Conservation (phyloP, 2,329 filamentous ascomycete genomes). For the Pseudogymnoascus sp. region DNA sequence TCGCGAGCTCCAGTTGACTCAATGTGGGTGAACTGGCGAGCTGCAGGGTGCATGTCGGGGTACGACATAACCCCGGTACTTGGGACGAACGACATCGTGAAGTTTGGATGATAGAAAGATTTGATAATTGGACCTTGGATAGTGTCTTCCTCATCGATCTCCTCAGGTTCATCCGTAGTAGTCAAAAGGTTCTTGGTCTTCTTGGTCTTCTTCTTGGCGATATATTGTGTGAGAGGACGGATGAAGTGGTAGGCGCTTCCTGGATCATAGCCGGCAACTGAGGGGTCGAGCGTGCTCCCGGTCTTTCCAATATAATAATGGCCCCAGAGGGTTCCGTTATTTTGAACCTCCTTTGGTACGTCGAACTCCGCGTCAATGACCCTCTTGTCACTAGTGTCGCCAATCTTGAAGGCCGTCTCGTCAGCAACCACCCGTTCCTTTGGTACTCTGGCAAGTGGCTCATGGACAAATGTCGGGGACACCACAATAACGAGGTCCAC, state of each 20-base stretch:
- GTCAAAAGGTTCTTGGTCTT: constrained; percentile 82
- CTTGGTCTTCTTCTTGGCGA: constrained; percentile 78
- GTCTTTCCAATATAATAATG: constrained; percentile 83
- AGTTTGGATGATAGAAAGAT: constrained; percentile 92
- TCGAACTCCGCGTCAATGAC: constrained; percentile 67
- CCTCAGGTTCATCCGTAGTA: constrained; percentile 41
- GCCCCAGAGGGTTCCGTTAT: constrained; percentile 89
- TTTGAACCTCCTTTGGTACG: constrained; percentile 71
- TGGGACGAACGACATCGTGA: constrained; percentile 80
- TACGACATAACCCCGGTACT: constrained; percentile 65
- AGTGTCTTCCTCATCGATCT: constrained; percentile 39
- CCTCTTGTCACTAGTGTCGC: constrained; percentile 71
- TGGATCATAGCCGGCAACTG: constrained; percentile 60
- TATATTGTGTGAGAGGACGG: constrained; percentile 79
- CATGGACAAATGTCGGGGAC: constrained; percentile 63
- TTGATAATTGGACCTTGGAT: constrained; percentile 60
- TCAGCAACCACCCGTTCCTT: constrained; percentile 64
- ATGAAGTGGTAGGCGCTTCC: constrained; percentile 74
- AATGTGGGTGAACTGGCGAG: constrained; percentile 68
- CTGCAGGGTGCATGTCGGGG: constrained; percentile 59
- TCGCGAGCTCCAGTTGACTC: constrained; percentile 78
- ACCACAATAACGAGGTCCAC: constrained; percentile 82
- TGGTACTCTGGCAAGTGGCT: constrained; percentile 56
- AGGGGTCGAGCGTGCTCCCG: constrained; percentile 70
- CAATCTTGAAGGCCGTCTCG: constrained; percentile 72